Base-by-base conservation (phyloP, 1,284 basidiomycete species). In the Acaromyces ingoldii region DNA sequence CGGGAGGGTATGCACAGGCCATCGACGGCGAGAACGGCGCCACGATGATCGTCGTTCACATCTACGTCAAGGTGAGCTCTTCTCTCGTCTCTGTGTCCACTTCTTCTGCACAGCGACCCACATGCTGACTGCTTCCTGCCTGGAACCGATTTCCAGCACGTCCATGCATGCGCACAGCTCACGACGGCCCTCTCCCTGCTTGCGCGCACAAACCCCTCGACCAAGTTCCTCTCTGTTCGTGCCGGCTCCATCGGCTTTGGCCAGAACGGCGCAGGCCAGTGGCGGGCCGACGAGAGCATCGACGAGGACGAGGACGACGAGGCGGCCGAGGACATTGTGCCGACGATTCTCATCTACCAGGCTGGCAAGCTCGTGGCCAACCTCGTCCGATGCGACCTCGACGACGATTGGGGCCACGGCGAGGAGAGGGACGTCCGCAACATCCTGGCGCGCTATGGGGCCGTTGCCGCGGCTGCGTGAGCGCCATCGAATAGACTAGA, bases 181-280 rank as follows among this genome's bases (percentile, higher is more conserved):
- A 65, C 64, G 17, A 17, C 54, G 5, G 51, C 64, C 2, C 53
- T 71, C 4, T 45, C 60, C 7, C 57, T 57, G 4, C 39, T 71
- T 4, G 68, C 68, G 4, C 46, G 67, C 1, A 53, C 53, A 22
- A 58, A 71, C 28, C 65, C 68, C 0, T 38, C 48, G 11, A 65
- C 65, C 7, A 69, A 67, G 33, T 71, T 71, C 47, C 43, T 71
- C 4, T 66, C 67, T 41, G 67, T 68, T 0, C 58, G 61, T 44
- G 68, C 68, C 1, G 47, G 56, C 1, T 52, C 58, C n/a, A 67
- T 71, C 33, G 65, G 65, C 2, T 71, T 69, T 29, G 66, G 66
- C 26, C 21, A 19, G 17, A 44, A 21, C 22, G 15, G 24, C 7
- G 33, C 49, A 26, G 29, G 6, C 22, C 10, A 17, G n/a, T 41